These are phyloP conservation scores for Pontederia crassipes DNA, from an alignment of 176 grass and related monocot species.

Conservation along the genomic window DNA sequence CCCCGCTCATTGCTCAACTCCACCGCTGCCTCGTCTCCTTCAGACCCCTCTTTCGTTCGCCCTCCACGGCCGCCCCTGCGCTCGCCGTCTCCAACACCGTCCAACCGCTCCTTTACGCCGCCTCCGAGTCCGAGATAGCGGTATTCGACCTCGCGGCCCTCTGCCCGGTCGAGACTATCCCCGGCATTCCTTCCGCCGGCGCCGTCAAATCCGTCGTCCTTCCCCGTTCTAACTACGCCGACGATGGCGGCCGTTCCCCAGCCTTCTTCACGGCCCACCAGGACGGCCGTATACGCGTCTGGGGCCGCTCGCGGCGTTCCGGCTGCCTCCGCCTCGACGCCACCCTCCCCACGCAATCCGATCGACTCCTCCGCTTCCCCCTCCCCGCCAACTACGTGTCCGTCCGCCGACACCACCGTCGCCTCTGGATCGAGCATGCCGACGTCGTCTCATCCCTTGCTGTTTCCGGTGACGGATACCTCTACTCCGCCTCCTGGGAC, in stretches of 20 bases:
- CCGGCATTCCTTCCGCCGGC: constrained; percentile 21
- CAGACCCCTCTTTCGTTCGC: background rate
- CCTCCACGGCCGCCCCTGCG: background rate
- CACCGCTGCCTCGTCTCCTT: constrained; percentile 37
- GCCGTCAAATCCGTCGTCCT: constrained; percentile 52
- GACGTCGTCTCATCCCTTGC: constrained; percentile 57
- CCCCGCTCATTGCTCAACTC: constrained; percentile 3
- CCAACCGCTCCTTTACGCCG: constrained; percentile 11
- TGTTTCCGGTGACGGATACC: constrained; percentile 29
- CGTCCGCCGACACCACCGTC: constrained; percentile 58
- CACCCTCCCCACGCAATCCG: constrained; percentile 54
- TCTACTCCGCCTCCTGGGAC: constrained; percentile 95
- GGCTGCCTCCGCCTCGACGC: constrained; percentile 38
- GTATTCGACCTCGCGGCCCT: constrained; percentile 27
- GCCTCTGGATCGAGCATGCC: constrained; percentile 72
- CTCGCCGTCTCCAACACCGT: constrained; percentile 11
- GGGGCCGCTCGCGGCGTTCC: constrained; percentile 36
- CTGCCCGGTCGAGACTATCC: constrained; percentile 14
- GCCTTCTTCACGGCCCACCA: constrained; percentile 57
- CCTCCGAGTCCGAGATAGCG: constrained; percentile 24
- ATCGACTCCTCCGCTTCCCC: constrained; percentile 61
- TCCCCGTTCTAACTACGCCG: constrained; percentile 11
- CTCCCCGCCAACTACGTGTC: constrained; percentile 62
- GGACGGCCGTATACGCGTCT: constrained; percentile 60
- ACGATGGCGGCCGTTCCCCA: too few relatives aligned